A percentile compares a stretch with the other conserved stretches of the same genome.
These are phyloP conservation scores for Clarireedia hainanense DNA, from an alignment of 2,329 filamentous ascomycete species.

Conservation along the genomic window DNA sequence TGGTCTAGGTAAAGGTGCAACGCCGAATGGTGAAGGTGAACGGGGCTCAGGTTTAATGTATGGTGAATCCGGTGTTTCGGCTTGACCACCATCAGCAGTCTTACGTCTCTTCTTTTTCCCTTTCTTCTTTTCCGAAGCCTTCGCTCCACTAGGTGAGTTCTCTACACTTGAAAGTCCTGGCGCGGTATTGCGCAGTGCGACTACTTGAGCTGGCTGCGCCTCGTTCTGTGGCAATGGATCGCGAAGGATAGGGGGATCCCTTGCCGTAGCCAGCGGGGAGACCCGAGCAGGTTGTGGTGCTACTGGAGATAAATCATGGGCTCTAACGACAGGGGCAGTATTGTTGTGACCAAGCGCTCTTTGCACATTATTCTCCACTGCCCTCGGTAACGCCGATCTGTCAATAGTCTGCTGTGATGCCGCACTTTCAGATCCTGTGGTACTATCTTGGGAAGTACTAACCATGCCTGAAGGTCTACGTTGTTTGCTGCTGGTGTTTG, in stretches of 20 bases:
- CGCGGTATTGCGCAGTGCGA: slow-evolving; percentile 43
- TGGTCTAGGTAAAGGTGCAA: slow-evolving; percentile 45
- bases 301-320: slow-evolving; percentile 64
- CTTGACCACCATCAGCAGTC: slow-evolving; percentile 31
- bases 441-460: slow-evolving; percentile 9
- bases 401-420: slow-evolving; percentile 29
- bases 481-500: background rate
- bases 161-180: slow-evolving; percentile 48
- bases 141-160: slow-evolving; percentile 45
- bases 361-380: slow-evolving; percentile 32
- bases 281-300: slow-evolving; percentile 70
- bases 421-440: background rate
- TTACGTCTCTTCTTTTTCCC: slow-evolving; percentile 47
- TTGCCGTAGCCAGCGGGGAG: slow-evolving; percentile 46
- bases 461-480: slow-evolving; percentile 7
- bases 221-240: slow-evolving; percentile 21
- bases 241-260: slow-evolving; percentile 27
- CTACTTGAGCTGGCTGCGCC: slow-evolving; percentile 43
- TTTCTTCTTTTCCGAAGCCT: slow-evolving; percentile 42
- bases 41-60: slow-evolving; percentile 58
- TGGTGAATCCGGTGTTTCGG: slow-evolving; percentile 39
- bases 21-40: slow-evolving; percentile 51
- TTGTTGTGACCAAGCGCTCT: slow-evolving; percentile 33
- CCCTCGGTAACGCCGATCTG: slow-evolving; percentile 29
- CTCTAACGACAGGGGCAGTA: slow-evolving; percentile 58